These are phyloP conservation scores for Limonium bicolor DNA, from an alignment of 148 eudicot genomes.

Conservation along the genomic window DNA sequence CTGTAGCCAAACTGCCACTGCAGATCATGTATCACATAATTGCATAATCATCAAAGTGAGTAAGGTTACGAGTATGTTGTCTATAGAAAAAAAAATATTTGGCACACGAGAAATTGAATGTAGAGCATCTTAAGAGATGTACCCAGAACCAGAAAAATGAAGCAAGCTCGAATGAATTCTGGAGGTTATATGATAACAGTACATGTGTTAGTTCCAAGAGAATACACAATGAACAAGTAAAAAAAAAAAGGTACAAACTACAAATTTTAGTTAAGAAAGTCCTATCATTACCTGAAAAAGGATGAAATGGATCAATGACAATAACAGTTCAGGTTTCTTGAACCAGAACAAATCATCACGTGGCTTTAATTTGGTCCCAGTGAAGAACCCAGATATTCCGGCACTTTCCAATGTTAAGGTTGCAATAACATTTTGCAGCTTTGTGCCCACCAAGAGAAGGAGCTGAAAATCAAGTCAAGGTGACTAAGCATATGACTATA, in stretches of 20 bases:
- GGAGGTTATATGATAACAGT: no score
- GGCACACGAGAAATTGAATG: no score
- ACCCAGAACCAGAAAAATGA: constrained; percentile 99
- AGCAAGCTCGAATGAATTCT: constrained; percentile 98
- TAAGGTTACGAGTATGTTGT: no score
- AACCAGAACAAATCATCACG: constrained; percentile 98
- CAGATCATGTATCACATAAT: no score
- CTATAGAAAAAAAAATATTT: no score
- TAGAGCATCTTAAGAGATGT: constrained; percentile 15
- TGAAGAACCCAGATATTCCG: constrained; percentile 45
- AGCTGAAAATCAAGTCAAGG: constrained; percentile 29
- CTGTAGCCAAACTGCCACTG: constrained; percentile 99
- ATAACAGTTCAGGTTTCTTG: constrained; percentile 65
- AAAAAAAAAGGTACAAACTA: not conserved
- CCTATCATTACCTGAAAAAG: constrained; percentile 79
- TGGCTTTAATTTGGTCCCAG: constrained; percentile 54
- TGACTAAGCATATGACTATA: not conserved
- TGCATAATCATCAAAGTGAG: no score
- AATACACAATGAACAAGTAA: no score
- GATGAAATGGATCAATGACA: constrained; percentile 83
- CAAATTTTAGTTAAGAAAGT: no score
- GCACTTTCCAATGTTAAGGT: constrained; percentile 88
- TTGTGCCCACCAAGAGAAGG: constrained; percentile 75
- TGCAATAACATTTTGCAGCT: constrained; percentile 83
- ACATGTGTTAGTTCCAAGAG: no score